Percentiles rank a stretch among this genome's conserved stretches.
phyloP scores from a whole-genome alignment of 768 basidiomycete species.

The Naganishia antarctica region DNA sequence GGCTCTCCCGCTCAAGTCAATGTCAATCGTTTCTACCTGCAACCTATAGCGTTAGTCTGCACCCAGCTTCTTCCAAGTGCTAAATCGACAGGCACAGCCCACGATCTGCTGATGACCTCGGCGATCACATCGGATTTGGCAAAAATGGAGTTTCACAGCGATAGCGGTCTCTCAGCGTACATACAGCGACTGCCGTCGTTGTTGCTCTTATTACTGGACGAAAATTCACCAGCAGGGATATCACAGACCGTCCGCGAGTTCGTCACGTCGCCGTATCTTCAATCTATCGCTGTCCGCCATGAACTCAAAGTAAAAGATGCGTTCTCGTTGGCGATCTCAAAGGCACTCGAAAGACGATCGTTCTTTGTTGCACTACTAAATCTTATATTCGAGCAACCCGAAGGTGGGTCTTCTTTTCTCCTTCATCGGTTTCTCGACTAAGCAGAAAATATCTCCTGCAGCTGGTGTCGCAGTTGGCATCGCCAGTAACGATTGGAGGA shows the following conservation, averaged over 20 bases:
- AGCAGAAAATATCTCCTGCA: too few relatives aligned
- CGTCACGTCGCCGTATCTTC: background rate
- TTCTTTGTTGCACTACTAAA: background rate
- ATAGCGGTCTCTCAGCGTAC: background rate
- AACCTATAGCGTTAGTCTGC: background rate
- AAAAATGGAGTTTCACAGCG: background rate
- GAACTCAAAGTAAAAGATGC: background rate
- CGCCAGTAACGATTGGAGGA: slow-evolving; percentile 3
- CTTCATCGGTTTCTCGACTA: too few relatives aligned
- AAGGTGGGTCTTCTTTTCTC: too few relatives aligned
- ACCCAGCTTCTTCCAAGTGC: background rate
- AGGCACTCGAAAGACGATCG: background rate
- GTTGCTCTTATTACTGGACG: background rate
- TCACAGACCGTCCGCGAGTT: background rate
- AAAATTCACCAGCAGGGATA: background rate
- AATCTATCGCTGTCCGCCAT: background rate
- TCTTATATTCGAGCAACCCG: too few relatives aligned
- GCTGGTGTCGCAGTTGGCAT: background rate
- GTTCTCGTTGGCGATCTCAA: background rate
- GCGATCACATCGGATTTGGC: background rate
- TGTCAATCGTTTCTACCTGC: background rate
- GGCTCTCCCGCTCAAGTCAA: background rate
- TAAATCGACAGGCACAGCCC: background rate
- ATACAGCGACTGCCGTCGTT: background rate
- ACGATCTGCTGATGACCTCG: background rate